phyloP scores from a whole-genome alignment of 768 basidiomycete genomes.

The Dioszegia crocea region DNA sequence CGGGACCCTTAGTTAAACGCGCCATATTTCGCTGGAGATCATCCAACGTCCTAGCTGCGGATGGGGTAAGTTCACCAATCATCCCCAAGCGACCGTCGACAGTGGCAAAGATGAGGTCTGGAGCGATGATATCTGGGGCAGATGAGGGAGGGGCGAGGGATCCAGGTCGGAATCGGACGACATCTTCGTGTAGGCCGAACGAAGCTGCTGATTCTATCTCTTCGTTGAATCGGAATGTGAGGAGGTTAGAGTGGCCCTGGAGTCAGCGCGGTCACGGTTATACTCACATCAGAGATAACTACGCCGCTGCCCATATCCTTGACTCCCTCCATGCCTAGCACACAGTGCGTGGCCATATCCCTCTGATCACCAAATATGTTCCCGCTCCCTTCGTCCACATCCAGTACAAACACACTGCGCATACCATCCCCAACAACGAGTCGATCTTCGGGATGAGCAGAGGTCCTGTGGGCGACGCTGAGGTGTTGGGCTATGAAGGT shows the following conservation, averaged over 20 bases:
- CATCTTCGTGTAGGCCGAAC: conserved; percentile 46
- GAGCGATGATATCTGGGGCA: conserved; percentile 23
- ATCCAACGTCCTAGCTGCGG: conserved; percentile 28
- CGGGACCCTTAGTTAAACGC: conserved; percentile 30
- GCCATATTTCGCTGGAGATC: conserved; percentile 48
- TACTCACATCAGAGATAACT: conserved; percentile 45
- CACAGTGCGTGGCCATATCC: conserved; percentile 46
- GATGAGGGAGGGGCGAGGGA: conserved; percentile 38
- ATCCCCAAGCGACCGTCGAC: conserved; percentile 41
- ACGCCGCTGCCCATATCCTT: conserved; percentile 38
- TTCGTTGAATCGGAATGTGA: conserved; percentile 43
- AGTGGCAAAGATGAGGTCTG: conserved; percentile 43
- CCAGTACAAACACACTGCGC: conserved; percentile 43
- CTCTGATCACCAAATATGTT: conserved; percentile 34
- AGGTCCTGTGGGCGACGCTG: conserved; percentile 17
- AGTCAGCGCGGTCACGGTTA: background rate
- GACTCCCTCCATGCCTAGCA: conserved; percentile 37
- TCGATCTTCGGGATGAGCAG: conserved; percentile 22
- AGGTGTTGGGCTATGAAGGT: conserved; percentile 43
- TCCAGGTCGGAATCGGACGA: conserved; percentile 34
- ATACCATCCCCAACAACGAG: conserved; percentile 46
- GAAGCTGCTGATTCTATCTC: conserved; percentile 41
- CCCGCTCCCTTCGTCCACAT: conserved; percentile 29
- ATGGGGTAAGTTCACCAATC: conserved; percentile 40
- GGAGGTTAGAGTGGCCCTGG: conserved; percentile 43